Conservation (phyloP, 495 filamentous ascomycete species). For the Echria macrotheca region DNA sequence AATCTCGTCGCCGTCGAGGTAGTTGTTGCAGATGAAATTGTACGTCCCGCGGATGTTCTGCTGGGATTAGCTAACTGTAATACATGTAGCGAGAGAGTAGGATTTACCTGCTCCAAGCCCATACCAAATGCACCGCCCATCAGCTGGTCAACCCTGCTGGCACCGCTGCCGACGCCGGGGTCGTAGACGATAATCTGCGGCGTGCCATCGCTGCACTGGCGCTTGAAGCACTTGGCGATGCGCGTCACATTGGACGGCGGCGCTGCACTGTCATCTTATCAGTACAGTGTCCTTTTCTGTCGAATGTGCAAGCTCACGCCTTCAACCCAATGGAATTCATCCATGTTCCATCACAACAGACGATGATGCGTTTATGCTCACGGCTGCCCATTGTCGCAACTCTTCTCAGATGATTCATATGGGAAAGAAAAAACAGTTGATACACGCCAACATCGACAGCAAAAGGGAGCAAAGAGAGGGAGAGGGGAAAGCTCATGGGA, state of each 20-base stretch:
- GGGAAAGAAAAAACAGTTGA: no score
- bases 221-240: conserved; percentile 30
- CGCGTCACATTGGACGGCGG: conserved; percentile 38
- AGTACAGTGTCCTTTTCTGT: no score
- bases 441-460: no score
- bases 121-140: conserved; percentile 43
- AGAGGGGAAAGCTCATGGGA: no score
- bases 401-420: no score
- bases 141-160: conserved; percentile 38
- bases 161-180: conserved; percentile 37
- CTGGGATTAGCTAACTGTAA: no score
- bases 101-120: conserved; percentile 36
- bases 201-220: conserved; percentile 26
- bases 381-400: neutral
- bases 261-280: no score
- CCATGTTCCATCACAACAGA: neutral
- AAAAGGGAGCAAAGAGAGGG: no score
- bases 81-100: no score
- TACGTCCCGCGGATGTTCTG: conserved; percentile 58
- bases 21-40: conserved; percentile 60
- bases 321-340: neutral
- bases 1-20: conserved; percentile 56
- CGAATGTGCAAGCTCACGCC: no score
- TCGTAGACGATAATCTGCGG: conserved; percentile 41
- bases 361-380: neutral